Evolutionary conservation across 768 basidiomycete species (phyloP).

Genomic region (Mycena crocata): DNA sequence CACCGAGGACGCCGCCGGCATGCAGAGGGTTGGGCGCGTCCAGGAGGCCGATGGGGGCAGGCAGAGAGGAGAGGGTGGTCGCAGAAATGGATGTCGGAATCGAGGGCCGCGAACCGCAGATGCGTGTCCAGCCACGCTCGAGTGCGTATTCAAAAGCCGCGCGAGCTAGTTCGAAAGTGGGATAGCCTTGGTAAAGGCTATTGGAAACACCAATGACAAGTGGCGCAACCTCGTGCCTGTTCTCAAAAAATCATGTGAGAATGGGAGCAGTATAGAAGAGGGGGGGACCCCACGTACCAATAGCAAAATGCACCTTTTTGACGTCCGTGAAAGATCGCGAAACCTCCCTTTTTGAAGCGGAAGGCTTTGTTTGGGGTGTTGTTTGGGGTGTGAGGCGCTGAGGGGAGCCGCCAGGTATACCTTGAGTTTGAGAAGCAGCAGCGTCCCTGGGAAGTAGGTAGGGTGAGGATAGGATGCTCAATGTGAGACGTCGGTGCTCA

Average conservation of each 20-base stretch:
- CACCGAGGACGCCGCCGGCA: too few relatives aligned
- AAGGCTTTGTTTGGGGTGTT: too few relatives aligned
- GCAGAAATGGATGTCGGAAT: not conserved
- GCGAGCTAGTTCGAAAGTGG: not conserved
- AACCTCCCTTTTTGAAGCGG: not conserved
- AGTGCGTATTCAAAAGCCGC: not conserved
- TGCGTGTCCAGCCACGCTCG: not conserved
- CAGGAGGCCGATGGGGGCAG: not conserved
- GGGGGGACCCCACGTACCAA: too few relatives aligned
- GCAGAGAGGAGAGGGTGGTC: not conserved
- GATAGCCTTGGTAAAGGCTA: not conserved
- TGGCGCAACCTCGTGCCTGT: not conserved
- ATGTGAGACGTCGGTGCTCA: not conserved
- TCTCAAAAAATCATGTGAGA: not conserved
- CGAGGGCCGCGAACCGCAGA: not conserved
- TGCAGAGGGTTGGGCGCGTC: not conserved
- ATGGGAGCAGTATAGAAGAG: too few relatives aligned
- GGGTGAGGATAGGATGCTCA: not conserved
- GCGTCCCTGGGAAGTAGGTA: too few relatives aligned
- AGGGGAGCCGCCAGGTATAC: not conserved
- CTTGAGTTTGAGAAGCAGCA: not conserved
- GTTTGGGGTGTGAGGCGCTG: not conserved
- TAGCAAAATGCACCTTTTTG: too few relatives aligned
- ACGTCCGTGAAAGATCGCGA: not conserved
- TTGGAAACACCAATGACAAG: not conserved